These are phyloP conservation scores for Verticillium nubilum DNA, from an alignment of 2,329 filamentous ascomycete genomes.

Conservation along the genomic window DNA sequence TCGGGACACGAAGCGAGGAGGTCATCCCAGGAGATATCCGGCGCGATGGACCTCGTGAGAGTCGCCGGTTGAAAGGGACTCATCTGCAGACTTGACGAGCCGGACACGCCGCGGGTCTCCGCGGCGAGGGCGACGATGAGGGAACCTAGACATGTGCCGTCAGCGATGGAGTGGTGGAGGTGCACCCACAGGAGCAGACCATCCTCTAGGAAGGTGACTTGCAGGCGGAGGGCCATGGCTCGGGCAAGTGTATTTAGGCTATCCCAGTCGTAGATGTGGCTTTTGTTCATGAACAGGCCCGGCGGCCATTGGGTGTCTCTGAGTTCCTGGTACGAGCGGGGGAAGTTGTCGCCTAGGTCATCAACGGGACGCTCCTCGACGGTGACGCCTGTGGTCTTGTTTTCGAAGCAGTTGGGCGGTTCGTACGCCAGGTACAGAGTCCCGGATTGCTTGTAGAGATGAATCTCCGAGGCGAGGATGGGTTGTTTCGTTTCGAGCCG, in stretches of 20 bases:
- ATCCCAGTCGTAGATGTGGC: neutral
- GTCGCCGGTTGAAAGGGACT: neutral
- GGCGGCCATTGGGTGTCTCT: neutral
- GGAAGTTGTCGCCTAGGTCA: neutral
- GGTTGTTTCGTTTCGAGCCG: neutral
- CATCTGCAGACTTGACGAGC: conserved; percentile 13
- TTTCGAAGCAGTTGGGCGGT: neutral
- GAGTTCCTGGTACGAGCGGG: neutral
- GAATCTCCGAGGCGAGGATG: neutral
- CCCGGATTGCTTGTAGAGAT: neutral
- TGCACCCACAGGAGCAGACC: conserved; percentile 34
- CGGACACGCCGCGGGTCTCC: conserved; percentile 22
- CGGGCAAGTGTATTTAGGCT: neutral
- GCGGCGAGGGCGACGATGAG: conserved; percentile 33
- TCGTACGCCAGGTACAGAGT: neutral
- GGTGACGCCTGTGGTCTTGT: neutral
- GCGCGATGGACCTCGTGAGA: conserved; percentile 7
- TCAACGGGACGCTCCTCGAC: neutral
- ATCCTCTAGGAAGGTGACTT: conserved; percentile 30
- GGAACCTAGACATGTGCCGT: conserved; percentile 31
- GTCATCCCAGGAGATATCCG: conserved; percentile 15
- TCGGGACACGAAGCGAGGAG: conserved; percentile 30
- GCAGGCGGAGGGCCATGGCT: conserved; percentile 13
- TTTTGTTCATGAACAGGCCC: neutral
- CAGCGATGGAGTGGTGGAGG: conserved; percentile 35